Base-by-base conservation (phyloP, 257 asterid species). In the Gentiana dahurica region DNA sequence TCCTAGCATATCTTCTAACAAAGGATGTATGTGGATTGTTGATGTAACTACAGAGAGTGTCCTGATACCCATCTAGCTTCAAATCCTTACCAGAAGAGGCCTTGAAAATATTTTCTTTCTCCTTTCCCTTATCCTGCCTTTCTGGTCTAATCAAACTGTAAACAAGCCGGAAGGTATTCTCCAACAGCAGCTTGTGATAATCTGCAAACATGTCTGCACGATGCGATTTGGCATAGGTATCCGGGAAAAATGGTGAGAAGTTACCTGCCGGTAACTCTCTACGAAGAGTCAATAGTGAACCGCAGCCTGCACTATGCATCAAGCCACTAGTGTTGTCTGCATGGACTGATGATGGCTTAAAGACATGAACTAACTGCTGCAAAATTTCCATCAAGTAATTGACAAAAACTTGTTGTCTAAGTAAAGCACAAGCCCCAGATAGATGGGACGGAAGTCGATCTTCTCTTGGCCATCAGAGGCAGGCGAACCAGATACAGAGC, bases 241-340 rank as follows among this genome's bases (percentile, higher is more conserved):
- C 97, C 9, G 99, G 80, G 66, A 92, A 92, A 68, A 85, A 92
- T 15, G 99, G 99, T 48, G 89, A 82, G 73, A 87, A 92, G 70
- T 92, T 88, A 62, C 99, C 99, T 10, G 97, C 97, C 15, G 95
- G 95, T 60, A 92, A 84, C 74, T 92, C 99, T 68, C 95, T 81
- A 52, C 99, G 78, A 57, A 85, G 80, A 45, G 91, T 81, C 71
- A 92, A 77, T 58, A 85, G 71, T 9, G 94, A 83, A 61, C 98
- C 98, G 61, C 96, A 91, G 50, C 98, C 96, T 73, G 95, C 74
- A 69, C 87, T 79, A 59, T 78, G 75, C 78, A 68, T 83, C 52
- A 61, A 43, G 37, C 91, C 92, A 64, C 67, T 65, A 11, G 81
- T 70, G 66, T 82, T 64, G 64, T 88, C 99, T 58, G 74, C 57